Evolutionary conservation across 2,329 filamentous ascomycete genomes (phyloP).

Genomic region (Ascochyta rabiei): DNA sequence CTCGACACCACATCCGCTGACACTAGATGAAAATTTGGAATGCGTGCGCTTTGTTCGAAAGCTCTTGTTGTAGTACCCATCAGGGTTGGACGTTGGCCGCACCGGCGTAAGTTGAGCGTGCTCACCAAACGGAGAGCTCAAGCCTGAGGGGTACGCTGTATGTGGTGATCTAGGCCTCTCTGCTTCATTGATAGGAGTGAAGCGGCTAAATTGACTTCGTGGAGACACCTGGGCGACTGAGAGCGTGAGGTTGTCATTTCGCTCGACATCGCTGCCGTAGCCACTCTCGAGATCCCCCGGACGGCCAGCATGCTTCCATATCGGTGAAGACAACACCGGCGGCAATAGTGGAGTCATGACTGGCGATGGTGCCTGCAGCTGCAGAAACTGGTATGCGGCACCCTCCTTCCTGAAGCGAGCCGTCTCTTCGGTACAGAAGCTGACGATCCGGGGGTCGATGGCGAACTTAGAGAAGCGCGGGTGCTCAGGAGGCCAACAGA

Average conservation of each 20-base stretch:
- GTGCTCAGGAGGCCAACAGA: constrained; percentile 70
- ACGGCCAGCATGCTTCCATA: constrained; percentile 17
- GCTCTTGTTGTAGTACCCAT: constrained; percentile 8
- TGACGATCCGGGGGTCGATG: constrained; percentile 49
- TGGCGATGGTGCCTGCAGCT: not conserved
- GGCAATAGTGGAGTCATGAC: constrained; percentile 19
- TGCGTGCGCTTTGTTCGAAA: constrained; percentile 36
- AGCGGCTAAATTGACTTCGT: constrained; percentile 31
- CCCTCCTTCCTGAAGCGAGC: constrained; percentile 43
- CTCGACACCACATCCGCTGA: not conserved
- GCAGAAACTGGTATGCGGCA: constrained; percentile 16
- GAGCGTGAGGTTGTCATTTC: constrained; percentile 42
- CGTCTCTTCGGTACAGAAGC: constrained; percentile 46
- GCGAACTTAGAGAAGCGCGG: constrained; percentile 62
- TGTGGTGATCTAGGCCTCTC: constrained; percentile 20
- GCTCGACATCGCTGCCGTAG: constrained; percentile 52
- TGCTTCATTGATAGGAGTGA: constrained; percentile 51
- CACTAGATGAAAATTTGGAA: constrained; percentile 27
- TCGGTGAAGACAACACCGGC: constrained; percentile 20
- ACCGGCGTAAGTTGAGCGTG: constrained; percentile 8
- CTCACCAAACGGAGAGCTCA: constrained; percentile 17
- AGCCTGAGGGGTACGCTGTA: constrained; percentile 10
- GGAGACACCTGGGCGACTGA: constrained; percentile 52
- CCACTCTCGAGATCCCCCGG: constrained; percentile 47
- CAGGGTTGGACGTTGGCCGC: constrained; percentile 25